Evolutionary conservation across 225 moss, liverwort and hornwort species (phyloP).

Genomic region (Physcomitrellopsis africana): DNA sequence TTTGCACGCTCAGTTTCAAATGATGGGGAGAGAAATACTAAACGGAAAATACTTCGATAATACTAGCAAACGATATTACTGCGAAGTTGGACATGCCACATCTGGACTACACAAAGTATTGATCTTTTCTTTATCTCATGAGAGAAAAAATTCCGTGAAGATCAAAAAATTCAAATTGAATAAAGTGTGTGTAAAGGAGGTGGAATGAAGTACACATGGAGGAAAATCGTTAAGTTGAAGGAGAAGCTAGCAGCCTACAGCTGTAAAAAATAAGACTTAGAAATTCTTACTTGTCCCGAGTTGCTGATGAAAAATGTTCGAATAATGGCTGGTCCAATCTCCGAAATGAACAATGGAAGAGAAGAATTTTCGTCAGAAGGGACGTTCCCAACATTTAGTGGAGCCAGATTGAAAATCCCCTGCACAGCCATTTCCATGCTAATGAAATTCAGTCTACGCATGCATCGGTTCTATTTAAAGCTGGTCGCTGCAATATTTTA

Average conservation of each 20-base stretch:
- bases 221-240: constrained; percentile 4
- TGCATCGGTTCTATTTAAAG: not conserved
- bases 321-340: constrained; percentile 64
- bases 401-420: constrained; percentile 65
- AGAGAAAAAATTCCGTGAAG: constrained; percentile 16
- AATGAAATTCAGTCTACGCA: constrained; percentile 5
- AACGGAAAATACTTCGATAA: too few species aligned
- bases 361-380: constrained; percentile 13
- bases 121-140: not conserved
- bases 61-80: too few species aligned
- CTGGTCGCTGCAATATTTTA: not conserved
- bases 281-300: constrained; percentile 54
- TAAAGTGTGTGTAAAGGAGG: not conserved
- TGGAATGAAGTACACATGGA: not conserved
- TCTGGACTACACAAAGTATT: not conserved
- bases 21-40: too few species aligned
- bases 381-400: constrained; percentile 51
- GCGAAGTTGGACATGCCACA: constrained; percentile 15
- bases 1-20: not conserved
- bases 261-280: not conserved
- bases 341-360: constrained; percentile 51
- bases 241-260: not conserved
- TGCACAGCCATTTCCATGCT: constrained; percentile 47
- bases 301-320: constrained; percentile 56
- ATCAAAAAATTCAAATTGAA: not conserved